Evolutionary conservation across 73 alveolate species (phyloP).

Genomic region (Blepharisma japonicum): DNA sequence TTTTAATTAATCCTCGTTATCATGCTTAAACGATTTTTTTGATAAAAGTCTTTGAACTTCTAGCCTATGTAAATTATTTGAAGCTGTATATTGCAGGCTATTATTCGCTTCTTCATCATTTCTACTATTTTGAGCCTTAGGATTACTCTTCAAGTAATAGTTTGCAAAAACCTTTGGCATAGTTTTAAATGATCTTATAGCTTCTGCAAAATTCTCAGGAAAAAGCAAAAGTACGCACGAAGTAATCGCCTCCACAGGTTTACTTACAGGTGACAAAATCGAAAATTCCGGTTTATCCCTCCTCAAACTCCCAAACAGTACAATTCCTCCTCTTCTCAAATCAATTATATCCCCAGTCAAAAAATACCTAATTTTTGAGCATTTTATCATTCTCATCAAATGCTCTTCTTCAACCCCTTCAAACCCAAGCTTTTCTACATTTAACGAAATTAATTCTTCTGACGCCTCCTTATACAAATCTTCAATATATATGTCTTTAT

Average conservation of each 20-base stretch:
- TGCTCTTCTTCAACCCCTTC: not conserved
- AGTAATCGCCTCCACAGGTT: not conserved
- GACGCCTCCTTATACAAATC: not conserved
- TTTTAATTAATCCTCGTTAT: too few relatives aligned
- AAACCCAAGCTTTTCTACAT: not conserved
- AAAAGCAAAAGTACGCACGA: not conserved
- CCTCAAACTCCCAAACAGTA: not conserved
- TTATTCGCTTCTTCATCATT: too few relatives aligned
- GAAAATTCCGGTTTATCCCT: not conserved
- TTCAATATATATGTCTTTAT: slow-evolving; percentile 5
- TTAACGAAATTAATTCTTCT: not conserved
- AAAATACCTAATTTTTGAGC: slow-evolving; percentile 3
- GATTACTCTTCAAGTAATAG: not conserved
- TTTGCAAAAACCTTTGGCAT: not conserved
- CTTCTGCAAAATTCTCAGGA: not conserved
- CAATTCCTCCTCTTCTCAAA: slow-evolving; percentile 24
- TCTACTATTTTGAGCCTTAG: too few relatives aligned
- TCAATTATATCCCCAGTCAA: not conserved
- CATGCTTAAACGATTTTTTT: too few relatives aligned
- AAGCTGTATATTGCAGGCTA: too few relatives aligned
- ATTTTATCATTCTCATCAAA: not conserved
- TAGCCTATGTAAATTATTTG: too few relatives aligned
- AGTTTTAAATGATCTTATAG: not conserved
- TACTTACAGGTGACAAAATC: not conserved
- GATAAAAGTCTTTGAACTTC: too few relatives aligned